Base-by-base conservation (phyloP, 1,284 basidiomycete species). In the Pterulicium gracile region DNA sequence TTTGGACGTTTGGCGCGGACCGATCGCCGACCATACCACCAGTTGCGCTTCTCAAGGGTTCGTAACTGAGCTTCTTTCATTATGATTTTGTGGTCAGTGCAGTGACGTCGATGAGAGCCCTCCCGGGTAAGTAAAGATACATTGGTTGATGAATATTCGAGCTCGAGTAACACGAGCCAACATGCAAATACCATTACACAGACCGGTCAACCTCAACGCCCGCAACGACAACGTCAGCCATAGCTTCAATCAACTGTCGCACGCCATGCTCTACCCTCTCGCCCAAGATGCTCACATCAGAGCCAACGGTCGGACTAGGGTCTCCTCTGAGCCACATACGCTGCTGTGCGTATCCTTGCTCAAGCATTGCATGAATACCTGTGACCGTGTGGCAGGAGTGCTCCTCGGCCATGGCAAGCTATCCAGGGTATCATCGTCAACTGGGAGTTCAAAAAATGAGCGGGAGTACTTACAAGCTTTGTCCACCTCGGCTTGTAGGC, bases 171-270 rank as follows among this genome's bases (percentile, higher is more conserved):
- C n/a, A n/a, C n/a, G n/a, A n/a, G n/a, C n/a, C n/a, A n/a, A n/a
- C n/a, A n/a, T n/a, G n/a, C n/a, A n/a, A n/a, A n/a, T n/a, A n/a
- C n/a, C n/a, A n/a, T n/a, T n/a, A n/a, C n/a, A n/a, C n/a, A n/a
- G 73, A 79, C 14, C 49, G 34, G 19, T 53, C 46, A n/a, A 50
- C 50, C 27, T 53, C 52, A 24, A 4, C 42, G 1, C 36, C 39
- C 14, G 44, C 20, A 1, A 47, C 47, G 10, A 17, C 20, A 3
- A 39, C 24, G 13, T 32, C 32, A n/a, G 19, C 39, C 32, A 41
- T 46, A 27, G 43, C 20, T 2, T 46, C 44, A 1, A 43, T 40
- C 19, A 54, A 15, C 4, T 47, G 20, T 18, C 54, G 46, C 22
- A 54, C 55, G 12, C 36, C 43, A 23, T 43, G 43, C 34, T 56